Evolutionary conservation across 345 rosid species (phyloP), one percentile per base, ranked within the genome.

Genomic region (Erodium maritimum): DNA sequence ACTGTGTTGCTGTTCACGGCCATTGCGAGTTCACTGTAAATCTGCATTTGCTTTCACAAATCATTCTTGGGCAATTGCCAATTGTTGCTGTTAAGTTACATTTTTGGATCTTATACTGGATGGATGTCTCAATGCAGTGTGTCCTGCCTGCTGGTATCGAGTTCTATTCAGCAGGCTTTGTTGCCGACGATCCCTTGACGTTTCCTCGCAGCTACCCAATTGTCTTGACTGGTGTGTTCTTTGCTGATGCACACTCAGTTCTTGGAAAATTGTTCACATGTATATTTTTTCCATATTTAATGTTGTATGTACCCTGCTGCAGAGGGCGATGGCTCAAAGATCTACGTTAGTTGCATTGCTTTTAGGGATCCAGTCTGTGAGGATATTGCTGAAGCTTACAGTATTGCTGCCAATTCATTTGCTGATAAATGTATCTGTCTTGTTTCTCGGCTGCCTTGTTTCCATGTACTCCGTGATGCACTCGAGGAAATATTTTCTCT

Each of bases 301-400:
- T 20, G 22, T 42, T 19, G n/a, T 59, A 17, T 14, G 5, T 62
- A 14, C 18, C 14, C 6, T 60, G 52, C 57, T 67, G 65, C 72
- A 90, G 99, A 93, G 94, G 99, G 99, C 50, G 97, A 90, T 81
- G 99, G 99, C 8, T 76, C 99, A 17, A 90, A 93, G 71, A 90
- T 93, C 65, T 89, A 87, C 65, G 88, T 93, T 71, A 87, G 96
- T 58, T 93, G 99, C 80, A 78, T 89, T 59, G 85, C 97, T 42
- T 93, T 90, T 70, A 83, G 95, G 56, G 97, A 93, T 82, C 97
- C 90, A 56, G 96, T 93, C 65, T 75, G 87, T 46, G 96, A 93
- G 78, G 99, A 93, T 74, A 80, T 93, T 67, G 82, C 88, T 23
- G 97, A 89, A 79, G 99, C 97, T 56, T 93, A 93, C 66, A 81